phyloP scores from a whole-genome alignment of 805 yeast species.

The Pichia kluyveri region DNA sequence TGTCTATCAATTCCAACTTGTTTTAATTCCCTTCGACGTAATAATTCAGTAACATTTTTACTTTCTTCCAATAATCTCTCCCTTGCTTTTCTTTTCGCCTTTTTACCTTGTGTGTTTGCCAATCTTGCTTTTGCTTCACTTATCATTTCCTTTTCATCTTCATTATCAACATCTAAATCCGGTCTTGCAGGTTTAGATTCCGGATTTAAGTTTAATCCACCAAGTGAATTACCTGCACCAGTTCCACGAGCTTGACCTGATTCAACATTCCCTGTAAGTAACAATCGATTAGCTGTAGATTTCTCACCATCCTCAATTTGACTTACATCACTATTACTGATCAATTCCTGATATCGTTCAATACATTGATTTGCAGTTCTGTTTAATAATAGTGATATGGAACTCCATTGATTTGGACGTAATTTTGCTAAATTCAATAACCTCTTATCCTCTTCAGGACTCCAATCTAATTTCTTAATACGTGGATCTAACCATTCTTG shows the following conservation, averaged over 20 bases:
- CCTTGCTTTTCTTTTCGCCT: slow-evolving; percentile 82
- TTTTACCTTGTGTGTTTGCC: slow-evolving; percentile 89
- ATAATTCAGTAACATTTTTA: slow-evolving; percentile 62
- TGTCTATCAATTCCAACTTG: slow-evolving; percentile 59
- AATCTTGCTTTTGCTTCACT: slow-evolving; percentile 91
- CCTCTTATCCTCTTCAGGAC: slow-evolving; percentile 65
- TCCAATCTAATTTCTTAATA: slow-evolving; percentile 59
- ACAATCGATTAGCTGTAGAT: slow-evolving; percentile 11
- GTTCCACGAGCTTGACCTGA: background rate
- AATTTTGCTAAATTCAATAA: slow-evolving; percentile 56
- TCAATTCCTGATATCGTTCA: slow-evolving; percentile 68
- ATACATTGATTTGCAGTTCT: slow-evolving; percentile 83
- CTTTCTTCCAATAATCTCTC: slow-evolving; percentile 79
- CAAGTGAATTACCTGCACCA: slow-evolving; percentile 22
- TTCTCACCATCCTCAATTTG: slow-evolving; percentile 21
- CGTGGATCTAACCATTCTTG: slow-evolving; percentile 75
- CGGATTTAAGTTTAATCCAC: slow-evolving; percentile 59
- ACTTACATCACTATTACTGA: slow-evolving; percentile 34
- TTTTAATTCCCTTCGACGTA: slow-evolving; percentile 72
- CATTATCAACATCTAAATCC: slow-evolving; percentile 70
- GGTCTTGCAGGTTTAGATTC: slow-evolving; percentile 79
- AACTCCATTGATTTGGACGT: slow-evolving; percentile 91
- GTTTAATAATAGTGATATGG: slow-evolving; percentile 73
- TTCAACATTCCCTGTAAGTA: slow-evolving; percentile 16
- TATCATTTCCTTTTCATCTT: slow-evolving; percentile 85